Evolutionary conservation across 768 basidiomycete genomes (phyloP).

Genomic region (Boletus edulis): DNA sequence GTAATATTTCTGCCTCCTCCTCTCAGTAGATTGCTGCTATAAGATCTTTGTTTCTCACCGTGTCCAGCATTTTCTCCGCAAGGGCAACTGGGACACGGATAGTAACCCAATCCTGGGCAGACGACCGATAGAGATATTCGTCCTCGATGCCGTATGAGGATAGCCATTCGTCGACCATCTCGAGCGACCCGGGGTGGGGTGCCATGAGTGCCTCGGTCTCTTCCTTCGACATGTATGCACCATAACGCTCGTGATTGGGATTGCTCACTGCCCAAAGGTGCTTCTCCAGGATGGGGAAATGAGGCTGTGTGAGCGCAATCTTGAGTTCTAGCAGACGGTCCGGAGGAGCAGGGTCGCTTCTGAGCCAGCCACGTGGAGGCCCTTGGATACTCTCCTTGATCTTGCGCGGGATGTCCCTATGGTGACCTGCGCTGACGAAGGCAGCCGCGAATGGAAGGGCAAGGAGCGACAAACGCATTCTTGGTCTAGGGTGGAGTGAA

Average conservation of each 20-base stretch:
- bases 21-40: neutral
- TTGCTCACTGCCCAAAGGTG: constrained; percentile 59
- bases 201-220: constrained; percentile 62
- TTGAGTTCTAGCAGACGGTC: constrained; percentile 50
- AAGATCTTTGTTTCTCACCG: constrained; percentile 41
- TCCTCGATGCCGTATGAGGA: constrained; percentile 50
- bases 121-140: constrained; percentile 48
- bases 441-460: constrained; percentile 9
- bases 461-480: constrained; percentile 13
- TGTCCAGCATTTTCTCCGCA: constrained; percentile 70
- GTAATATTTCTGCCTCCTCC: constrained; percentile 50
- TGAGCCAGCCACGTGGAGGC: constrained; percentile 49
- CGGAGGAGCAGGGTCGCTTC: constrained; percentile 40
- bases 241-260: constrained; percentile 53
- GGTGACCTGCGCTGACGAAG: constrained; percentile 1
- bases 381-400: constrained; percentile 48
- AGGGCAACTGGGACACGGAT: constrained; percentile 54
- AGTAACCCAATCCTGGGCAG: constrained; percentile 69
- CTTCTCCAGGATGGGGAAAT: constrained; percentile 48
- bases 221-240: constrained; percentile 57
- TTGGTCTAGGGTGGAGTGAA: neutral
- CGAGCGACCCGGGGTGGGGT: constrained; percentile 52
- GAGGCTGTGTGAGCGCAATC: constrained; percentile 54
- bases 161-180: constrained; percentile 62
- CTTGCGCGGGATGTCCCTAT: constrained; percentile 20